Conservation (phyloP, 169 alveolate genomes). For the Neospora caninum region DNA sequence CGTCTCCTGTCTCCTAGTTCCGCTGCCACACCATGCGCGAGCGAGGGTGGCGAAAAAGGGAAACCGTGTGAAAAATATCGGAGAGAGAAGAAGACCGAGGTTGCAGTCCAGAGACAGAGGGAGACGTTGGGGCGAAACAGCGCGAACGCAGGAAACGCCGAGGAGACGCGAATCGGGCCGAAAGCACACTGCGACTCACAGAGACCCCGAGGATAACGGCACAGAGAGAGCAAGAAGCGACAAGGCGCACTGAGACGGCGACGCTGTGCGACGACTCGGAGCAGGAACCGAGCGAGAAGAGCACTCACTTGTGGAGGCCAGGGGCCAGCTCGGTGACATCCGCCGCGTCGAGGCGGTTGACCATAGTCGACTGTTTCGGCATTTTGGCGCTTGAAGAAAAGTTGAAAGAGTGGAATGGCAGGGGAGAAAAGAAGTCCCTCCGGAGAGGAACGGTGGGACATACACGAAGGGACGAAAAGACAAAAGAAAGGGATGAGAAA, state of each 20-base stretch:
- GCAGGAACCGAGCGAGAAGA: too few species aligned
- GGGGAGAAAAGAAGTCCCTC: background rate
- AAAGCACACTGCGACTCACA: too few species aligned
- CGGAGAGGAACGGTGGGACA: background rate
- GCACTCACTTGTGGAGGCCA: slow-evolving; percentile 61
- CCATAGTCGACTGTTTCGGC: slow-evolving; percentile 65
- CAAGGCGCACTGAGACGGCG: background rate
- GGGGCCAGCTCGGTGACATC: slow-evolving; percentile 55
- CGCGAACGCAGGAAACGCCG: background rate
- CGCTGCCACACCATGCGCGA: too few species aligned
- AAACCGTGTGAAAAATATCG: too few species aligned
- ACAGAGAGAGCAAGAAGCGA: background rate
- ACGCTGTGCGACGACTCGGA: too few species aligned
- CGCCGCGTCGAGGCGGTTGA: slow-evolving; percentile 66
- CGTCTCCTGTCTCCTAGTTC: too few species aligned
- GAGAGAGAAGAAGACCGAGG: too few species aligned
- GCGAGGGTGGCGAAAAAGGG: too few species aligned
- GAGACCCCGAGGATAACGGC: background rate
- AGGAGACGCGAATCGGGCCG: background rate
- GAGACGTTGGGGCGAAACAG: too few species aligned
- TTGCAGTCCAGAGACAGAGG: too few species aligned
- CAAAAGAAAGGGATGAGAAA: background rate
- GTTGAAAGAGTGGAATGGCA: background rate
- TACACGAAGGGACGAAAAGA: too few species aligned
- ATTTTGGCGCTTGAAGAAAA: background rate